phyloP scores from a whole-genome alignment of 2,329 filamentous ascomycete species.

The Magnaporthales sp. region DNA sequence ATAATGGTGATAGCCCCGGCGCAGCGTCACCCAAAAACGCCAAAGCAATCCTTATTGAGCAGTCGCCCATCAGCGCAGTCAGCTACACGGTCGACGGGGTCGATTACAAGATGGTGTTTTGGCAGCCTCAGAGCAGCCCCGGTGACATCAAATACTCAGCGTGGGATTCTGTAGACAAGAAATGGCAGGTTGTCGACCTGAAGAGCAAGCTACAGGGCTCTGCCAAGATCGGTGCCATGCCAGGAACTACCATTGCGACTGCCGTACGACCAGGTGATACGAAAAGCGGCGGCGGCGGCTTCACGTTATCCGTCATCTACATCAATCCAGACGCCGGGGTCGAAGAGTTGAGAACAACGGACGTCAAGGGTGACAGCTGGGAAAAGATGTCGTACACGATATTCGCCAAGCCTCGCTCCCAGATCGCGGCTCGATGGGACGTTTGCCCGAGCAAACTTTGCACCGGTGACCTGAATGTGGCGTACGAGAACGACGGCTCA shows the following conservation, averaged over 20 bases:
- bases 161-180: background rate
- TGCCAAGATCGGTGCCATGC: background rate
- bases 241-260: background rate
- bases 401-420: background rate
- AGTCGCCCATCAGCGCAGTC: background rate
- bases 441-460: background rate
- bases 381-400: background rate
- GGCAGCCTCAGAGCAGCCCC: background rate
- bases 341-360: background rate
- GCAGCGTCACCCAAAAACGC: background rate
- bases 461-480: background rate
- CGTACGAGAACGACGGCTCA: background rate
- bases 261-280: background rate
- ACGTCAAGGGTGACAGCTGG: background rate
- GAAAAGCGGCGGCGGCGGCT: background rate
- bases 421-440: conserved; percentile 3
- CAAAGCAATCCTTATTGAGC: background rate
- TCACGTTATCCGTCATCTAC: background rate
- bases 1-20: background rate
- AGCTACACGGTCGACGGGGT: background rate
- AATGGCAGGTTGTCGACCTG: background rate
- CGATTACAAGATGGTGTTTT: conserved; percentile 1
- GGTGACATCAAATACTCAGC: background rate
- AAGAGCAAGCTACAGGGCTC: background rate
- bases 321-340: background rate